Conservation (phyloP, 495 filamentous ascomycete species). For the Hypoxylon fragiforme region DNA sequence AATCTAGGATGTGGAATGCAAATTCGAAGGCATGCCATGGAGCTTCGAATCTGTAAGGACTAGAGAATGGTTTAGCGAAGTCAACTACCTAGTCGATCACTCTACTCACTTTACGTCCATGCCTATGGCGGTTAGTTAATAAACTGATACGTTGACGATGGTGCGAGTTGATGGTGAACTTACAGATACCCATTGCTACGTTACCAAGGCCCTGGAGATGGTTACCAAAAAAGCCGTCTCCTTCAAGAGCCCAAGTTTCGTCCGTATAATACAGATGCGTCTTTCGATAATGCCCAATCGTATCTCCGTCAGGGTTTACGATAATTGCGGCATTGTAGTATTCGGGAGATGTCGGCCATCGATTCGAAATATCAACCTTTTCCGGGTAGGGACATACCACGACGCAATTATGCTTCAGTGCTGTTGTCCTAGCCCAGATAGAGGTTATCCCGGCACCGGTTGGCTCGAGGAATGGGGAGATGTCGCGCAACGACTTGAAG, state of each 20-base stretch:
- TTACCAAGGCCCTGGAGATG: constrained; percentile 56
- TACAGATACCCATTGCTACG: constrained; percentile 86
- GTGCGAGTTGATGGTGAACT: constrained; percentile 51
- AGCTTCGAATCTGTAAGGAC: constrained; percentile 74
- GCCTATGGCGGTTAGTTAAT: constrained; percentile 42
- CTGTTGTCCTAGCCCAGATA: constrained; percentile 76
- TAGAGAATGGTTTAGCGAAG: constrained; percentile 21
- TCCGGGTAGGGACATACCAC: constrained; percentile 95
- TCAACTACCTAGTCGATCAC: constrained; percentile 2
- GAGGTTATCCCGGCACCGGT: constrained; percentile 72
- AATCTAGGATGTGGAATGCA: constrained; percentile 72
- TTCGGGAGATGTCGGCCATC: constrained; percentile 47
- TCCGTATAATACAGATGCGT: constrained; percentile 88
- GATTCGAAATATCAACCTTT: constrained; percentile 50
- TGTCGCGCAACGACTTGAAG: constrained; percentile 76
- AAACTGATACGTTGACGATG: background rate
- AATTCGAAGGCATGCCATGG: constrained; percentile 85
- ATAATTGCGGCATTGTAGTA: constrained; percentile 85
- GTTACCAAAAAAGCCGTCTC: constrained; percentile 63
- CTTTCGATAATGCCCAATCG: constrained; percentile 85
- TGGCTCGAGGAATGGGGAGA: constrained; percentile 80
- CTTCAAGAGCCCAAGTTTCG: constrained; percentile 86
- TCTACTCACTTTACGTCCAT: constrained; percentile 67
- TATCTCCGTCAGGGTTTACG: constrained; percentile 70
- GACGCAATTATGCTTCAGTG: constrained; percentile 70